These are phyloP conservation scores for Solanum aculeatissimum DNA, from an alignment of 305 asterid genomes.

Conservation along the genomic window DNA sequence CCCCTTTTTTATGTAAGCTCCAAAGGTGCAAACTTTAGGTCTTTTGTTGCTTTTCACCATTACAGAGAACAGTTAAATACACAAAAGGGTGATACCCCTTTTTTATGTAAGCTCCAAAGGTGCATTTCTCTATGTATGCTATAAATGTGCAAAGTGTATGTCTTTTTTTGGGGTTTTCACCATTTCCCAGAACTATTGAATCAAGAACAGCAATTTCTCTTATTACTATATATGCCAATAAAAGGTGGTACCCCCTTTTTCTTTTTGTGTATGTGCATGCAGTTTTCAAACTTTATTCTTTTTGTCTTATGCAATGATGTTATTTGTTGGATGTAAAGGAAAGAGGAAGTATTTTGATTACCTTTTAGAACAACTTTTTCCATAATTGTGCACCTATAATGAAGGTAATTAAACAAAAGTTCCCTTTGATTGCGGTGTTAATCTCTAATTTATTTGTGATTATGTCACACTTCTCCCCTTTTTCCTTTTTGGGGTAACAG, in stretches of 20 bases:
- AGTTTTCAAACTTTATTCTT: background rate
- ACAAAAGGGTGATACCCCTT: background rate
- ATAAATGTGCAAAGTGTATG: background rate
- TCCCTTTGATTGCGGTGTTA: constrained; percentile 77
- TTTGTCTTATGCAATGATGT: background rate
- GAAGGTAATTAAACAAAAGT: constrained; percentile 23
- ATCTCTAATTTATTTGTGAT: constrained; percentile 25
- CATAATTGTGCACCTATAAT: constrained; percentile 5
- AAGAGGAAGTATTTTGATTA: background rate
- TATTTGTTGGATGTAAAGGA: background rate
- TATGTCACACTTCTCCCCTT: constrained; percentile 5
- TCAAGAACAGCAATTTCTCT: background rate
- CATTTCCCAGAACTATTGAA: background rate
- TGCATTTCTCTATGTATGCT: background rate
- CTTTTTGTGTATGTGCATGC: background rate
- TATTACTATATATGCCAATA: background rate
- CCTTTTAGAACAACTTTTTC: background rate
- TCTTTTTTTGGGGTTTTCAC: background rate
- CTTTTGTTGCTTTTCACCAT: background rate
- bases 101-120: background rate
- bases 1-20: background rate
- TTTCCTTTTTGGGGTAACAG: constrained; percentile 9
- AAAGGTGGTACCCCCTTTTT: background rate
- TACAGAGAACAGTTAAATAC: background rate
- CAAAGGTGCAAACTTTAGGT: background rate